Base-by-base conservation (phyloP, 2,329 filamentous ascomycete species). In the Fusarium goolgardi region DNA sequence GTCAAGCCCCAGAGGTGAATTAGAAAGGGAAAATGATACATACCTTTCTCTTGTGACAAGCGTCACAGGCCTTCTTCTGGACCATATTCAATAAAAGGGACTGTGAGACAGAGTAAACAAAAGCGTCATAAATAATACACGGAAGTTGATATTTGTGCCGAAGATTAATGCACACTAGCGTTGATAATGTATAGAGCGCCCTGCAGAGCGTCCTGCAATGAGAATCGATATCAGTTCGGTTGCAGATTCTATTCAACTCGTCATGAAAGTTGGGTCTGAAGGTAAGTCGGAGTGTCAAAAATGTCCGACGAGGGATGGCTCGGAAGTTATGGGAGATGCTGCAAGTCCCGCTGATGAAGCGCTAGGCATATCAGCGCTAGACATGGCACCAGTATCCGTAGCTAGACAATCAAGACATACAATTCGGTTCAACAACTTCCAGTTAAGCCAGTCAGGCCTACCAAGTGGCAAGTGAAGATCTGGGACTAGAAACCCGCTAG, bases 41-140 rank as follows among this genome's bases (percentile, higher is more conserved):
- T 65, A 72, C 70, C 50, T 72, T 72, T 64, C 70, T 63, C 41
- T 55, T 69, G 50, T 72, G 70, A 34, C 70, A 72, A 37, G 70
- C 70, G 58, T 72, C 70, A 23, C 70, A 72, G 18, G 70, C 70
- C 45, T 52, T 52, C 59, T 70, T 71, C 18, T 69, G 67, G 8
- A 55, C 53, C 56, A 69, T 35, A 20, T 25, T 34, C 12, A 50
- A 40, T 35, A 51, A 39, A 18, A 11, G 34, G n/a, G 13, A n/a
- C 11, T 13, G 11, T 23, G 4, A 34, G 15, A 18, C 6, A 27
- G 6, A 27, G 16, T 18, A 6, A 50, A 35, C 16, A 20, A 13
- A 2, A 16, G 18, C 10, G 10, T 37, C 10, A 5, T n/a, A 12
- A 18, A 39, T 8, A 27, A 16, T 16, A 39, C 18, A 35, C 51